These are phyloP conservation scores for Rosa persica DNA, from an alignment of 306 rosid genomes.

Conservation along the genomic window DNA sequence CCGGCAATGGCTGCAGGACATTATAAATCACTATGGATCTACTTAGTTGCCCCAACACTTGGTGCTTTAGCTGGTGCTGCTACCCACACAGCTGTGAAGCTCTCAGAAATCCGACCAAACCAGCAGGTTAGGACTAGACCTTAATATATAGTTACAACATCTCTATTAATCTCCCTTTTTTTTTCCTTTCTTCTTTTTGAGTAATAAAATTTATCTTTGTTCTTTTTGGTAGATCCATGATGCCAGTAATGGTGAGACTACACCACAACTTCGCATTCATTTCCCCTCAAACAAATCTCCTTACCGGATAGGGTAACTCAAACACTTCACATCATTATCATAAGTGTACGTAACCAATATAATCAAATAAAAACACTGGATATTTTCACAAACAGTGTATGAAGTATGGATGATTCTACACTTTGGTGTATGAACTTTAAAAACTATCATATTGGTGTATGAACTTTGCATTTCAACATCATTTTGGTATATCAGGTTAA, in stretches of 20 bases:
- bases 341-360: not conserved
- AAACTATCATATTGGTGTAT: too few relatives aligned
- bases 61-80: constrained; percentile 55
- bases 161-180: not conserved
- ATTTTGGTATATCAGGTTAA: too few relatives aligned
- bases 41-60: constrained; percentile 48
- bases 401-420: too few relatives aligned
- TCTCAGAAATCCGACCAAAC: constrained; percentile 13
- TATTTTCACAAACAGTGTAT: too few relatives aligned
- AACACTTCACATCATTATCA: not conserved
- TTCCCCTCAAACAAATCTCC: not conserved
- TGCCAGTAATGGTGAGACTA: not conserved
- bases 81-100: constrained; percentile 43
- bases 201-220: not conserved
- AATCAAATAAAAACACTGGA: not conserved
- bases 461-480: too few relatives aligned
- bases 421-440: too few relatives aligned
- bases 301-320: not conserved
- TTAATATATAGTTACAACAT: not conserved
- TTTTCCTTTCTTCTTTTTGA: not conserved
- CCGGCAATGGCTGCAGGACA: constrained; percentile 44
- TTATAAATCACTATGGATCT: constrained; percentile 51
- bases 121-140: not conserved
- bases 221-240: constrained; percentile 10
- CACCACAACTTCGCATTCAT: not conserved